Evolutionary conservation across 495 filamentous ascomycete species (phyloP).

Genomic region (Lophiostoma macrostomum): DNA sequence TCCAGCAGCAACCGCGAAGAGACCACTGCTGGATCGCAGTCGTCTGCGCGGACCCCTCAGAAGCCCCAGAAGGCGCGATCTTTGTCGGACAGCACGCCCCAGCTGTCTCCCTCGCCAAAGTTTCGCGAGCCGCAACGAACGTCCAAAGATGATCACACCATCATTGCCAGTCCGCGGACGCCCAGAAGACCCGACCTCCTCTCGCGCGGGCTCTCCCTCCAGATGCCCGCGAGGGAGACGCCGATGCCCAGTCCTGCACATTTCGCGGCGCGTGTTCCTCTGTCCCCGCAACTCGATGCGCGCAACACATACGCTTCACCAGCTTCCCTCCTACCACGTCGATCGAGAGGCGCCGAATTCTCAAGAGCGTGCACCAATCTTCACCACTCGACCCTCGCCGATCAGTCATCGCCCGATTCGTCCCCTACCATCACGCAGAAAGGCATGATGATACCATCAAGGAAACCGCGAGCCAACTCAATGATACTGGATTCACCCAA

Average conservation of each 20-base stretch:
- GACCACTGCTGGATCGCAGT: conserved; percentile 1
- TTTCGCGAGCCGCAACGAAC: conserved; percentile 56
- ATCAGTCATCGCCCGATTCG: conserved; percentile 87
- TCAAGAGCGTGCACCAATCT: conserved; percentile 91
- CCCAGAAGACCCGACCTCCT: conserved; percentile 61
- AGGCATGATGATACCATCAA: conserved; percentile 71
- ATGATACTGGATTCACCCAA: conserved; percentile 49
- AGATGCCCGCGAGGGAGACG: conserved; percentile 62
- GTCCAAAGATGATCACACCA: conserved; percentile 78
- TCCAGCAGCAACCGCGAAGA: conserved; percentile 10
- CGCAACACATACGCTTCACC: conserved; percentile 79
- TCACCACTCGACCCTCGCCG: conserved; percentile 90
- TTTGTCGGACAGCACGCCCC: conserved; percentile 43
- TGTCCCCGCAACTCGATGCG: conserved; percentile 82
- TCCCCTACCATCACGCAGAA: conserved; percentile 81
- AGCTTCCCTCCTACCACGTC: conserved; percentile 77
- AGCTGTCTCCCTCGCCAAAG: conserved; percentile 64
- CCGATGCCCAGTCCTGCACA: conserved; percentile 53
- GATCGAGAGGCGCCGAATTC: conserved; percentile 85
- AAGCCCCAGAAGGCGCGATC: conserved; percentile 41
- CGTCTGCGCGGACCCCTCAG: conserved; percentile 20
- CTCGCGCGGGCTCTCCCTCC: conserved; percentile 64
- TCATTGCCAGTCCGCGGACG: conserved; percentile 52
- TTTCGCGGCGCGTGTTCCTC: conserved; percentile 61
- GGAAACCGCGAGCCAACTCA: conserved; percentile 47